phyloP scores from a whole-genome alignment of 1,284 basidiomycete genomes.

The Coniferiporia sulphurascens region DNA sequence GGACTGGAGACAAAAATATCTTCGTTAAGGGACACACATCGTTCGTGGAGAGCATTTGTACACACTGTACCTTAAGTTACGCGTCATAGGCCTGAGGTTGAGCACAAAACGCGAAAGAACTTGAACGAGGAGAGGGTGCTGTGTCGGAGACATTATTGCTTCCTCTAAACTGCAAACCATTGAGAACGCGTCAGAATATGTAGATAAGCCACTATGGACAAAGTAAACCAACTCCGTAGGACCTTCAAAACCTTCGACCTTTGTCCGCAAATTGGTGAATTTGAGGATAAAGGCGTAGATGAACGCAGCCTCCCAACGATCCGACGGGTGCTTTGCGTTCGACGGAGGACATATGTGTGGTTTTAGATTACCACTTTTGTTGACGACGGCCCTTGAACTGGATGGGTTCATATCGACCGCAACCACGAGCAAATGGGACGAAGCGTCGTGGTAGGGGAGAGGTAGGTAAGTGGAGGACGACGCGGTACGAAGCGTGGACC shows the following conservation, averaged over 20 bases:
- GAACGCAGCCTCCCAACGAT: slow-evolving; percentile 82
- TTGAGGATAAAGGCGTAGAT: slow-evolving; percentile 78
- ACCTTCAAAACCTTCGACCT: slow-evolving; percentile 70
- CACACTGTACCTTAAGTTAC: slow-evolving; percentile 71
- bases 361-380: slow-evolving; percentile 40
- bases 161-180: slow-evolving; percentile 61
- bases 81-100: slow-evolving; percentile 76
- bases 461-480: slow-evolving; percentile 7
- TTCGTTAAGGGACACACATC: slow-evolving; percentile 24
- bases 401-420: slow-evolving; percentile 11
- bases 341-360: slow-evolving; percentile 73
- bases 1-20: slow-evolving; percentile 45
- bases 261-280: slow-evolving; percentile 67
- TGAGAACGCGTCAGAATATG: slow-evolving; percentile 14
- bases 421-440: neutral
- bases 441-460: slow-evolving; percentile 9
- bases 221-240: slow-evolving; percentile 66
- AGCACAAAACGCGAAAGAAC: slow-evolving; percentile 69
- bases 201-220: neutral
- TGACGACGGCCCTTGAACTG: slow-evolving; percentile 7
- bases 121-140: slow-evolving; percentile 63
- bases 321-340: slow-evolving; percentile 62
- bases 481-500: neutral
- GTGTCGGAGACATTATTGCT: slow-evolving; percentile 62
- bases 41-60: slow-evolving; percentile 26